Evolutionary conservation across 768 basidiomycete species (phyloP).

Genomic region (Postia placenta): DNA sequence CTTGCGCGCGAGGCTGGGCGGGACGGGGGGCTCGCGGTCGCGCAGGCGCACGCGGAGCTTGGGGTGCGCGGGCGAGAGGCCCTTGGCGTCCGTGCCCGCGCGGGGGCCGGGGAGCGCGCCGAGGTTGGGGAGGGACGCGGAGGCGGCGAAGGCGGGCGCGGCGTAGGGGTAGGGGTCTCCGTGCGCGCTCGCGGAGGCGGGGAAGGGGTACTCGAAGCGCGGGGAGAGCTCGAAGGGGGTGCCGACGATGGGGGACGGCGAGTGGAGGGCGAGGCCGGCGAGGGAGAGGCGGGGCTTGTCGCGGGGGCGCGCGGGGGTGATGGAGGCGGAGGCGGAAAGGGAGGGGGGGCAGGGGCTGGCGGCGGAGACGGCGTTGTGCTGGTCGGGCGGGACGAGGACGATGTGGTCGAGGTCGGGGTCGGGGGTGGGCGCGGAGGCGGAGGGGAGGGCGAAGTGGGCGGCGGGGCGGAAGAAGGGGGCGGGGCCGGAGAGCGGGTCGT

Average conservation of each 20-base stretch:
- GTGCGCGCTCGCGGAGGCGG: conserved; percentile 3
- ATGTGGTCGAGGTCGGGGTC: conserved; percentile 24
- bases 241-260: conserved; percentile 26
- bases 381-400: conserved; percentile 17
- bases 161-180: conserved; percentile 9
- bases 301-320: neutral
- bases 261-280: conserved; percentile 20
- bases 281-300: conserved; percentile 18
- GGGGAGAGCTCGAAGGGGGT: conserved; percentile 27
- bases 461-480: conserved; percentile 1
- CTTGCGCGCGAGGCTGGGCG: conserved; percentile 15
- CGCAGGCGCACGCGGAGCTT: conserved; percentile 10
- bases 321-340: neutral
- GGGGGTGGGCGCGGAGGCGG: conserved; percentile 18
- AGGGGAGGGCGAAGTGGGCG: conserved; percentile 5
- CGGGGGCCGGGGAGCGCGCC: neutral
- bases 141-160: conserved; percentile 6
- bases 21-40: conserved; percentile 16
- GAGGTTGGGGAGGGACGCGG: neutral
- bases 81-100: neutral
- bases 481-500: conserved; percentile 2
- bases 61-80: conserved; percentile 13
- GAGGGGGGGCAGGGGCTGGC: conserved; percentile 8
- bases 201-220: conserved; percentile 29
- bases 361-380: conserved; percentile 16